phyloP scores from a whole-genome alignment of 164 flowering plant species.

The Brasenia schreberi region DNA sequence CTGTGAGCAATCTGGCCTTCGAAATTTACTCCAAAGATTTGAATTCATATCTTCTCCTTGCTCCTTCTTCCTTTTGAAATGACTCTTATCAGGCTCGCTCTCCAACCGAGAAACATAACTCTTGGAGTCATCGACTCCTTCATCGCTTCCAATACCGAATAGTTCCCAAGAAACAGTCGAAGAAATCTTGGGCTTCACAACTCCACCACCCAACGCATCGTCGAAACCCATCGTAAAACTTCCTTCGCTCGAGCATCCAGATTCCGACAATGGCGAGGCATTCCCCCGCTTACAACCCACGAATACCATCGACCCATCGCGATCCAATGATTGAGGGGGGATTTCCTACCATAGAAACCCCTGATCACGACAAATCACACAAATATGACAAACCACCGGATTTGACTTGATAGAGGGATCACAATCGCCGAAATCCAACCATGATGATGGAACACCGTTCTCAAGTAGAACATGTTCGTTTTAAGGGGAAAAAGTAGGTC shows the following conservation, averaged over 20 bases:
- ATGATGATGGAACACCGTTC: conserved; percentile 1
- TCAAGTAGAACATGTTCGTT: conserved; percentile 8
- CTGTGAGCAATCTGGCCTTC: conserved; percentile 16
- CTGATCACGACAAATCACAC: background rate
- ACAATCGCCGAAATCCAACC: background rate
- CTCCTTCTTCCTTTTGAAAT: conserved; percentile 49
- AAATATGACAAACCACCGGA: conserved; percentile 3
- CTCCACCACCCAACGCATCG: background rate
- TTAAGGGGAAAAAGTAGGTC: conserved; percentile 20
- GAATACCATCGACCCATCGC: too few species aligned
- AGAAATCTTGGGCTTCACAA: too few species aligned
- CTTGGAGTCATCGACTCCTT: background rate
- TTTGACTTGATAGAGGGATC: background rate
- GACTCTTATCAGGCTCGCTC: conserved; percentile 10
- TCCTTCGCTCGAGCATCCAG: background rate
- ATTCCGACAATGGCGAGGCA: background rate
- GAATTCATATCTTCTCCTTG: conserved; percentile 17
- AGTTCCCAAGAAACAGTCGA: background rate
- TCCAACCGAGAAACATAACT: conserved; percentile 10
- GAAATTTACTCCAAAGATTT: conserved; percentile 29
- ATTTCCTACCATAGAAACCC: conserved; percentile 4
- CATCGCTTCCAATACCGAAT: background rate
- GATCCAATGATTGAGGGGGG: background rate
- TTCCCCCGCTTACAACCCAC: too few species aligned
- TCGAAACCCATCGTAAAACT: too few species aligned